phyloP scores from a whole-genome alignment of 768 basidiomycete species.

The Hemileccinum rubropunctum region DNA sequence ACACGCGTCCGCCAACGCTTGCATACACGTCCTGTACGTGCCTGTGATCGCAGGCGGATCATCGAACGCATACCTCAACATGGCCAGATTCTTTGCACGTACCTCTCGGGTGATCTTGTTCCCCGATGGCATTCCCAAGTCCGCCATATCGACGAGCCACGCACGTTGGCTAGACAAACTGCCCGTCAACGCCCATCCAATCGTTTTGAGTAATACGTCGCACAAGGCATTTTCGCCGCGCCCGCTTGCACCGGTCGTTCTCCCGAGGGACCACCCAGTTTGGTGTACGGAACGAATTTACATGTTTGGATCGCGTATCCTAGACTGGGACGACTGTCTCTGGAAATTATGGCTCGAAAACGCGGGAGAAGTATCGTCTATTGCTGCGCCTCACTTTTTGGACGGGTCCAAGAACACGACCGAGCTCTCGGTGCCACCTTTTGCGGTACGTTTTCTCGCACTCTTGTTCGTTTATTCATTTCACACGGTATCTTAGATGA shows the following conservation, averaged over 20 bases:
- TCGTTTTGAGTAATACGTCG: slow-evolving; percentile 29
- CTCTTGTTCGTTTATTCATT: neutral
- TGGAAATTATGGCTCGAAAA: slow-evolving; percentile 63
- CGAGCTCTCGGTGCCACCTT: slow-evolving; percentile 11
- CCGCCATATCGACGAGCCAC: slow-evolving; percentile 17
- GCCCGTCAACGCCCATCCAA: slow-evolving; percentile 18
- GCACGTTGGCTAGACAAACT: slow-evolving; percentile 16
- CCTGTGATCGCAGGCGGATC: slow-evolving; percentile 33
- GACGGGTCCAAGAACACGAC: slow-evolving; percentile 8
- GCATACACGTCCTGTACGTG: slow-evolving; percentile 48
- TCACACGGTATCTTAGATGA: slow-evolving; percentile 27
- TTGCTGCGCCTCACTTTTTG: slow-evolving; percentile 11
- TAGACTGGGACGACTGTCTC: slow-evolving; percentile 64
- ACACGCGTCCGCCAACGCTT: slow-evolving; percentile 27
- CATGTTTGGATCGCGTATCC: slow-evolving; percentile 39
- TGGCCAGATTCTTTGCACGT: slow-evolving; percentile 57
- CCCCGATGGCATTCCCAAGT: slow-evolving; percentile 40
- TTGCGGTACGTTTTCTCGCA: slow-evolving; percentile 14
- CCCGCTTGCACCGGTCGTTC: slow-evolving; percentile 44
- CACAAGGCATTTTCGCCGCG: slow-evolving; percentile 38
- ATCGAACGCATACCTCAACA: slow-evolving; percentile 57
- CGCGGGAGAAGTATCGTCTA: slow-evolving; percentile 38
- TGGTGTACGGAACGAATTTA: slow-evolving; percentile 67
- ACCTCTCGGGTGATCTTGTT: slow-evolving; percentile 50
- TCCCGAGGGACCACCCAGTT: slow-evolving; percentile 41